Base-by-base conservation (phyloP, 768 basidiomycete species). In the Pholiota molesta region DNA sequence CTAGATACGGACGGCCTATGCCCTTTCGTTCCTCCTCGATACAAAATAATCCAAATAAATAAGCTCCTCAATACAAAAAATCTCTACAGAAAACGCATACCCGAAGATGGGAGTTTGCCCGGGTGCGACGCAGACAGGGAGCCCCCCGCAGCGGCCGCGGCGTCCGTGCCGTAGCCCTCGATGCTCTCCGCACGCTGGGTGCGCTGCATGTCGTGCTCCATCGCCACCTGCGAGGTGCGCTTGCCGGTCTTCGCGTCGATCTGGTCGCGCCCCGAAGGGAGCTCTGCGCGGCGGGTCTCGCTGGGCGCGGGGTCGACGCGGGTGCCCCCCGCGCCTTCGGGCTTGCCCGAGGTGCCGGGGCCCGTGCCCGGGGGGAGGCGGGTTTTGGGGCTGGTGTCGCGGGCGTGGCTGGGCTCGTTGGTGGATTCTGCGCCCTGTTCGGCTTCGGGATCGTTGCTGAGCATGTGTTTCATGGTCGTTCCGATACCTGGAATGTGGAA, bases 391-490 rank as follows among this genome's bases (percentile, higher is more conserved):
- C 31, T 57, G 26, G 63, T 47, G 23, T 54, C 47, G 31, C 51
- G 53, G 6, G 33, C 33, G 21, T 42, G 49, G 23, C 35, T 59
- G 8, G 61, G n/a, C 5, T 61, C 55, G 52, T 26, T 26, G 26
- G 26, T 52, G 47, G 16, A 52, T 9, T 16, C 11, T 6, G 29
- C 35, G 37, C 42, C 42, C 5, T 28, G 57, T 16, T 59, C 53
- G 28, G 53, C 44, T 3, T 58, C 28, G 7, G 49, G 7, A 2
- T 65, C 64, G 60, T 29, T 62, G 28, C 64, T 45, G 37, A 65
- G 61, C 59, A 65, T 65, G 61, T 60, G 60, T 58, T 65, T 65
- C 16, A 65, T 45, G 11, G 65, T 65, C 11, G 47, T 49, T 26
- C 65, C 59, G 10, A 65, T 62, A 29, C 65, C 65, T 65, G 26